Evolutionary conservation across 2,329 filamentous ascomycete species (phyloP).

Genomic region (Teratosphaeria nubilosa): DNA sequence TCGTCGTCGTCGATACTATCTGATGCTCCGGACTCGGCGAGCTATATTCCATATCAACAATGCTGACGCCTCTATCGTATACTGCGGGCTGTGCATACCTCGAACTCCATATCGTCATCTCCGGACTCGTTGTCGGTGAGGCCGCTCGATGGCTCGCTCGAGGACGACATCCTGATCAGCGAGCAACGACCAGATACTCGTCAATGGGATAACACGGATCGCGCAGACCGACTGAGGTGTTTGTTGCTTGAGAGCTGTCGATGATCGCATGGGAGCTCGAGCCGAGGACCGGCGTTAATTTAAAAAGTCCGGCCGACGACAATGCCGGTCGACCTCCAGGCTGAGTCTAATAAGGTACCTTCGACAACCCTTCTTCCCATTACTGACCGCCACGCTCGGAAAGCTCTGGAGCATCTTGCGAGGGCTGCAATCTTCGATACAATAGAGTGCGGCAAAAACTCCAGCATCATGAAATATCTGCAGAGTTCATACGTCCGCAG

Average conservation of each 20-base stretch:
- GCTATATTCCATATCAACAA: conserved; percentile 7
- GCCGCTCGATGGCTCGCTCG: background rate
- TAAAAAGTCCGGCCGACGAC: background rate
- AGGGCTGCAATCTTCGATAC: too few species aligned
- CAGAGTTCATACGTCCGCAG: too few species aligned
- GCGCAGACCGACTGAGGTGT: background rate
- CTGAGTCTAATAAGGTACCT: background rate
- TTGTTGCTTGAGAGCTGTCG: background rate
- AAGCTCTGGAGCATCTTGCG: too few species aligned
- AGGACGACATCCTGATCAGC: background rate
- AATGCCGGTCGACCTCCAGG: background rate
- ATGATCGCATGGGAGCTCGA: background rate
- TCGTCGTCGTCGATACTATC: conserved; percentile 33
- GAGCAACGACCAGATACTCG: background rate
- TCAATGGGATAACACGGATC: background rate
- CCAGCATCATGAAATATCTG: too few species aligned
- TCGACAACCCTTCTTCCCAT: too few species aligned
- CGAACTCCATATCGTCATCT: conserved; percentile 45
- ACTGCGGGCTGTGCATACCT: conserved; percentile 16
- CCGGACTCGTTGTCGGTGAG: conserved; percentile 9
- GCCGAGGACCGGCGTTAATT: background rate
- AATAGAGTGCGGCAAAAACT: too few species aligned
- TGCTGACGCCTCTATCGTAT: background rate
- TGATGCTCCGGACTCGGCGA: conserved; percentile 10
- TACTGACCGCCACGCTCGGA: too few species aligned